Evolutionary conservation across 148 eudicot genomes (phyloP).

Genomic region (Cornus florida): DNA sequence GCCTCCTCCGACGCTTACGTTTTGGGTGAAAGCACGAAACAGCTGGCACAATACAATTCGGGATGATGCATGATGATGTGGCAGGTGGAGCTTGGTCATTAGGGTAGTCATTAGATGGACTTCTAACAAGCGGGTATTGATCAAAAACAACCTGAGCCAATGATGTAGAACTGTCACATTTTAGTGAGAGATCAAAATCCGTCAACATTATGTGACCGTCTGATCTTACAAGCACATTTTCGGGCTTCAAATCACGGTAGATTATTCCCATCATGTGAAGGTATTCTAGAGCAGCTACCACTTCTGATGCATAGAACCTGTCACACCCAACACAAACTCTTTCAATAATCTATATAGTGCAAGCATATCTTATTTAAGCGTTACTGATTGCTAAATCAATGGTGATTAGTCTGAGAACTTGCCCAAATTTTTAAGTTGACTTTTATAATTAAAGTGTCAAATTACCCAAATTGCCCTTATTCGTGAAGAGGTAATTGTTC

Average conservation of each 20-base stretch:
- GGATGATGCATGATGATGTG: conserved; percentile 27
- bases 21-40: conserved; percentile 27
- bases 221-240: conserved; percentile 42
- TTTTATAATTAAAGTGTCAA: too few species aligned
- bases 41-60: conserved; percentile 29
- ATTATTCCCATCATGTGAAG: conserved; percentile 57
- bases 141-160: conserved; percentile 24
- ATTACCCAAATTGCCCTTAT: not conserved
- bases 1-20: not conserved
- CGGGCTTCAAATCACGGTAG: conserved; percentile 55
- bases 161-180: conserved; percentile 31
- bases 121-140: not conserved
- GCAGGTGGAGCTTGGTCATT: not conserved
- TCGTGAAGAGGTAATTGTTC: not conserved
- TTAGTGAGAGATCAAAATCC: conserved; percentile 51
- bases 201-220: conserved; percentile 58
- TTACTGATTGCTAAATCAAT: too few species aligned
- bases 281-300: conserved; percentile 51
- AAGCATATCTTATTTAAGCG: too few species aligned
- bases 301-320: conserved; percentile 59
- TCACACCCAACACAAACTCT: not conserved
- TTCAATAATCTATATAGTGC: not conserved
- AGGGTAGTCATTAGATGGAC: not conserved
- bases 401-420: too few species aligned
- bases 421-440: too few species aligned